Percentiles rank a stretch among this genome's conserved stretches.
Conservation (phyloP, 768 basidiomycete species). For the Hebeloma cylindrosporum region DNA sequence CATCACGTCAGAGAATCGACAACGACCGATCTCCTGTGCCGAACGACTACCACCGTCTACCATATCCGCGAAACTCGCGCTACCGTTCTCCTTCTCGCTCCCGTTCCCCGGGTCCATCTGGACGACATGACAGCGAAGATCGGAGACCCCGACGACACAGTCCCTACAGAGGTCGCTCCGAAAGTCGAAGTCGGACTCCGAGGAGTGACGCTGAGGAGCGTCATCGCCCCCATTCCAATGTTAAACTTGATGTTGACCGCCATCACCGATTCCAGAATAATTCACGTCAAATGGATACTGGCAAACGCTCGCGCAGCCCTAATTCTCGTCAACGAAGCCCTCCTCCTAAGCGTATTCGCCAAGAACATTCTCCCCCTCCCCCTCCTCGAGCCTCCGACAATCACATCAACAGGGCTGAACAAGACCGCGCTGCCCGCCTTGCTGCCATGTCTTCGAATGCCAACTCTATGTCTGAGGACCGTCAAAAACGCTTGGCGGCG, state of each 20-base stretch:
- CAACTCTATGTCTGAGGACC: conserved; percentile 58
- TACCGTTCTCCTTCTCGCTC: conserved; percentile 36
- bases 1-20: conserved; percentile 12
- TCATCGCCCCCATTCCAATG: conserved; percentile 47
- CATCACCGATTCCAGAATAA: conserved; percentile 20
- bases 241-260: conserved; percentile 43
- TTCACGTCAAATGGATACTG: conserved; percentile 27
- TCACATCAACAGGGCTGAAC: conserved; percentile 25
- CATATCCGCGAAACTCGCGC: conserved; percentile 42
- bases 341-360: conserved; percentile 51
- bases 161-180: conserved; percentile 31
- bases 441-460: conserved; percentile 88
- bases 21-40: conserved; percentile 14
- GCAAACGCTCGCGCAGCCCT: conserved; percentile 41
- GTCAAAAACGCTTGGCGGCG: conserved; percentile 67
- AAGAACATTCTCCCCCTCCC: conserved; percentile 41
- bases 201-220: conserved; percentile 29
- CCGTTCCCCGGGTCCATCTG: conserved; percentile 41
- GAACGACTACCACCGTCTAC: conserved; percentile 6
- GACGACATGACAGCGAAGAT: conserved; percentile 31
- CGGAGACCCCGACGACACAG: conserved; percentile 29
- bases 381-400: conserved; percentile 13
- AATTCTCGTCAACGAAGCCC: conserved; percentile 32
- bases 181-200: conserved; percentile 32
- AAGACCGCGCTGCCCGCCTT: conserved; percentile 79